Percentiles rank a stretch among this genome's conserved stretches.
phyloP scores from a whole-genome alignment of 768 basidiomycete genomes.

The Lactifluus echinatus region DNA sequence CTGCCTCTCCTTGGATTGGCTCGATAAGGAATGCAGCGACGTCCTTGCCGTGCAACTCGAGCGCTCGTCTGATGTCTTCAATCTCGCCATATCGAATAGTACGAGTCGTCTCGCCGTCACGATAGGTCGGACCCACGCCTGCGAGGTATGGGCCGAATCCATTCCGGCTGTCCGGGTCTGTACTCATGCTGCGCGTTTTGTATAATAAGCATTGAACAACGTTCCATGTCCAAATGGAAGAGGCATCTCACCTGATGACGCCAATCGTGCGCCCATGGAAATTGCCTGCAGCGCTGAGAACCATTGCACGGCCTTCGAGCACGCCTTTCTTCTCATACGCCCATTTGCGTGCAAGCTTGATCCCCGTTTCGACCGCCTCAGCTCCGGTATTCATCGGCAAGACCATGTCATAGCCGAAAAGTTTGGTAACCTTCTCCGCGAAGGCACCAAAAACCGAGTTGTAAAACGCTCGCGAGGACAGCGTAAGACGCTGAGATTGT shows the following conservation, averaged over 20 bases:
- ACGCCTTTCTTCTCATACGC: conserved; percentile 85
- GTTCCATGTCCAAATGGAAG: conserved; percentile 5
- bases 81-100: conserved; percentile 79
- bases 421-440: conserved; percentile 70
- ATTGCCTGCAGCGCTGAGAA: conserved; percentile 81
- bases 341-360: conserved; percentile 97
- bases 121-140: conserved; percentile 72
- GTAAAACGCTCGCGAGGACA: conserved; percentile 95
- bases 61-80: conserved; percentile 71
- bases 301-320: conserved; percentile 71
- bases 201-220: not conserved
- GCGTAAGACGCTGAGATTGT: conserved; percentile 84
- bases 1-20: conserved; percentile 99
- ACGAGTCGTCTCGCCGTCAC: conserved; percentile 41
- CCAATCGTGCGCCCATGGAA: conserved; percentile 94
- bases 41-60: conserved; percentile 71
- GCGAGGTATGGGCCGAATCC: conserved; percentile 91
- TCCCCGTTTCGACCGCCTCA: conserved; percentile 94
- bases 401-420: conserved; percentile 92
- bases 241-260: conserved; percentile 55
- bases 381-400: conserved; percentile 99
- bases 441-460: conserved; percentile 88
- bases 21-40: conserved; percentile 93
- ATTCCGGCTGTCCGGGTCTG: conserved; percentile 79
- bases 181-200: conserved; percentile 64